Conservation (phyloP, 2,329 filamentous ascomycete genomes). For the Phaeosphaeriaceae sp. region DNA sequence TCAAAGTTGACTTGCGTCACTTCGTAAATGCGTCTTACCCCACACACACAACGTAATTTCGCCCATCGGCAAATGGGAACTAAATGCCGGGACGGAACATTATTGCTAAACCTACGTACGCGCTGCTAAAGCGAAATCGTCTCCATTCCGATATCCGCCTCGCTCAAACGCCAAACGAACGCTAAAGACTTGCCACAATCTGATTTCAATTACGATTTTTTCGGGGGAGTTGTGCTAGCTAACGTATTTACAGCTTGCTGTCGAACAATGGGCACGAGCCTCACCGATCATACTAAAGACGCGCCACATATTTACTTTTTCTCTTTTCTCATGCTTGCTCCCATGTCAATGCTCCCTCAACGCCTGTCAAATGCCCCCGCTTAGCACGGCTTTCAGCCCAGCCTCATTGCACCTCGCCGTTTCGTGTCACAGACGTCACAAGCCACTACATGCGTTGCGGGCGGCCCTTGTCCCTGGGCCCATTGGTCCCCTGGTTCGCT, state of each 20-base stretch:
- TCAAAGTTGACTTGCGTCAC: too few relatives aligned
- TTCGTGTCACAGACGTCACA: neutral
- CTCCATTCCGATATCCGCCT: too few relatives aligned
- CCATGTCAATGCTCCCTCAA: too few relatives aligned
- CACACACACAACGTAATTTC: too few relatives aligned
- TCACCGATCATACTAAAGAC: constrained; percentile 5
- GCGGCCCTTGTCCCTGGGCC: neutral
- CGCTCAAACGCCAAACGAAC: neutral
- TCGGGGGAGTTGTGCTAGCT: neutral
- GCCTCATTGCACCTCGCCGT: neutral
- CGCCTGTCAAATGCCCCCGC: neutral
- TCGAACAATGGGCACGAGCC: neutral
- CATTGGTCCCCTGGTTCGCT: neutral
- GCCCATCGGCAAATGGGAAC: neutral
- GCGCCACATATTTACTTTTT: constrained; percentile 6
- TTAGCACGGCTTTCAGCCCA: neutral
- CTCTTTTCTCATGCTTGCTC: too few relatives aligned
- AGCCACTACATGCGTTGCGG: neutral
- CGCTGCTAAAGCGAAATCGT: too few relatives aligned
- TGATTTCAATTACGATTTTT: neutral
- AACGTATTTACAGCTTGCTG: neutral
- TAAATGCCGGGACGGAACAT: neutral
- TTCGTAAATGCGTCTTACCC: too few relatives aligned
- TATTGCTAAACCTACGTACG: too few relatives aligned
- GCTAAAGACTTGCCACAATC: neutral